Conservation (phyloP, 2,329 filamentous ascomycete species). For the Aureobasidium subglaciale region DNA sequence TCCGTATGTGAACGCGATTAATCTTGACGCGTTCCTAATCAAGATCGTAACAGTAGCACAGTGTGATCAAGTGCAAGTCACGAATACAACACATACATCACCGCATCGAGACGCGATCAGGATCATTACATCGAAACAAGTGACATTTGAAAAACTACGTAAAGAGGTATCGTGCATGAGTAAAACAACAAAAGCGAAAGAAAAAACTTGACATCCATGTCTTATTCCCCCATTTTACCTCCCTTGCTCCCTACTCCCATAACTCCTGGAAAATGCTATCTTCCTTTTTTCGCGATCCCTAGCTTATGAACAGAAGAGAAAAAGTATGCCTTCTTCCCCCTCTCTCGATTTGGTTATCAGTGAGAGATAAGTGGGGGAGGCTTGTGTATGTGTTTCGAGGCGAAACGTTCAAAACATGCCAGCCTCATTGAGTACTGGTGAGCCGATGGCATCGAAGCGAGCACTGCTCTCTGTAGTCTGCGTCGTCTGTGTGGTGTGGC, state of each 20-base stretch:
- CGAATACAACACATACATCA: no score
- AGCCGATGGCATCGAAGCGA: conserved; percentile 15
- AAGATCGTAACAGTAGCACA: no score
- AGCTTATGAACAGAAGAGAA: background rate
- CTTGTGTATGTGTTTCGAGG: no score
- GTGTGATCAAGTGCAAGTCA: no score
- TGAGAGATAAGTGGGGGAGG: background rate
- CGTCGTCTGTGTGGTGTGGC: background rate
- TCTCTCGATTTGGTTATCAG: background rate
- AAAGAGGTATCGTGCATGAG: conserved; percentile 8
- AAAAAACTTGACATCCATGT: background rate
- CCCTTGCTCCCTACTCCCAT: background rate
- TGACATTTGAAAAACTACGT: background rate
- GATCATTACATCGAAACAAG: background rate
- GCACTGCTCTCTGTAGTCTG: conserved; percentile 1
- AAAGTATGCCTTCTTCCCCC: background rate
- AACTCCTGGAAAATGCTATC: conserved; percentile 10
- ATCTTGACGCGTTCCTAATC: no score
- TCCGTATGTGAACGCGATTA: no score
- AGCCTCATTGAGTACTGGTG: conserved; percentile 17
- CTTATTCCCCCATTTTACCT: background rate
- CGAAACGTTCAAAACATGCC: conserved; percentile 19
- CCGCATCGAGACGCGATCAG: background rate
- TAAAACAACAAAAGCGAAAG: background rate
- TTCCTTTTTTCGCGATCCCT: background rate